phyloP scores from a whole-genome alignment of 108 stramenopile species.

The Cyclotella cryptica region DNA sequence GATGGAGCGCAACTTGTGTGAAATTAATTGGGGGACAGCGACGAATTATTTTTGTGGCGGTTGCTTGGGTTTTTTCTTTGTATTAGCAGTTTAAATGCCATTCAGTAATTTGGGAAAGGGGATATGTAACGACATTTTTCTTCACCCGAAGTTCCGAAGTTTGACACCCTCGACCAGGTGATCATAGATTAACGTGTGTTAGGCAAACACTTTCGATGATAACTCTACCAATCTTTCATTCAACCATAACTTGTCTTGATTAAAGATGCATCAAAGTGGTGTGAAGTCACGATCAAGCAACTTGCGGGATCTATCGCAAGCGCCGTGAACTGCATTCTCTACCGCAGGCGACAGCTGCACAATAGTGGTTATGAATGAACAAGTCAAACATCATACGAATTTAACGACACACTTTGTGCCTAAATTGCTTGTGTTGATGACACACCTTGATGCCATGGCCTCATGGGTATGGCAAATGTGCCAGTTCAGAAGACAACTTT shows the following conservation, averaged over 20 bases:
- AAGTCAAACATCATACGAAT: too few relatives aligned
- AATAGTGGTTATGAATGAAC: too few relatives aligned
- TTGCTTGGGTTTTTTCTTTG: background rate
- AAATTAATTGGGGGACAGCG: background rate
- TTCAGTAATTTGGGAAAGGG: background rate
- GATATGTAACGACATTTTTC: background rate
- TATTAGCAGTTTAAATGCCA: conserved; percentile 4
- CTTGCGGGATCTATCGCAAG: too few relatives aligned
- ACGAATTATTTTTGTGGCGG: background rate
- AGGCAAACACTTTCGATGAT: background rate
- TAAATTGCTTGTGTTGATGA: too few relatives aligned
- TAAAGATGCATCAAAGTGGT: too few relatives aligned
- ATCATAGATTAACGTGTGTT: conserved; percentile 1
- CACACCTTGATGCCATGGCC: too few relatives aligned
- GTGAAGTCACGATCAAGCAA: too few relatives aligned
- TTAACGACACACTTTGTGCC: too few relatives aligned
- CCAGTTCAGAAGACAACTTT: too few relatives aligned
- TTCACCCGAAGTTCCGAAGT: background rate
- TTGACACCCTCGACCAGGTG: background rate
- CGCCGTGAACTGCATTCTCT: too few relatives aligned
- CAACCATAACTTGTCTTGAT: background rate
- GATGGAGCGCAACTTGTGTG: background rate
- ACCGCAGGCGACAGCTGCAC: too few relatives aligned
- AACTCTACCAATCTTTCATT: background rate
- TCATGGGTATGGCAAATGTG: too few relatives aligned